Base-by-base conservation (phyloP, 2,329 filamentous ascomycete genomes). In the Nemania abortiva region DNA sequence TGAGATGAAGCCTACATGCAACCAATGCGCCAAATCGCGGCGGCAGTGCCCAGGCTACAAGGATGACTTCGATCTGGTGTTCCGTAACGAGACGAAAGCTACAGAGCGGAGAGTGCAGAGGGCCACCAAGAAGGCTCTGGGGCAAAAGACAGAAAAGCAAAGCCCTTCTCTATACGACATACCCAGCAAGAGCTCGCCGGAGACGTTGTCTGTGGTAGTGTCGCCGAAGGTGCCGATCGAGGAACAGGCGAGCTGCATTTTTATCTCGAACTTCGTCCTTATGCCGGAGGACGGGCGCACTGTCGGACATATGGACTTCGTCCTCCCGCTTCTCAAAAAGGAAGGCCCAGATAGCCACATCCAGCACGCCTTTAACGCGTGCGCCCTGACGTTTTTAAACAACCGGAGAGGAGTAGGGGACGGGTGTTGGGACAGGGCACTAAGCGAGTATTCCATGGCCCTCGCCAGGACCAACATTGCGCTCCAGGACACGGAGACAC, bases 21-120 rank as follows among this genome's bases (percentile, higher is more conserved):
- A 86, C 49, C 89, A 91, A 76, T 91, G 89, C 74, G 81, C 84
- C 71, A 91, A 90, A 74, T 90, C 89, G 45, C 84, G 87, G 66
- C 85, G 89, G 47, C 83, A 86, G 72, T 92, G 90, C 75, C 89
- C 89, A 2, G 90, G 90, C 54, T 91, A 91, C 79, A 89, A 89
- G 77, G 89, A 92, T 75, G 90, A 92, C 72, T 91, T 92, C 73
- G 91, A 93, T 74, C 81, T 92, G 27, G 87, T 93, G 63, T 92
- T 92, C 74, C 88, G 91, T 65, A 91, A 92, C 77, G 90, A 92
- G 81, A 92, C 90, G 31, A 87, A 88, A 72, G 89, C 90, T 1
- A 91, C 90, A 39, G 89, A 90, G 75, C 84, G 87, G 70, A 86
- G 89, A 74, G 89, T 88, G 18, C 85, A 86, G 65, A 89, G 86